Conservation (phyloP, 305 asterid genomes). For the Salvia sclarea region DNA sequence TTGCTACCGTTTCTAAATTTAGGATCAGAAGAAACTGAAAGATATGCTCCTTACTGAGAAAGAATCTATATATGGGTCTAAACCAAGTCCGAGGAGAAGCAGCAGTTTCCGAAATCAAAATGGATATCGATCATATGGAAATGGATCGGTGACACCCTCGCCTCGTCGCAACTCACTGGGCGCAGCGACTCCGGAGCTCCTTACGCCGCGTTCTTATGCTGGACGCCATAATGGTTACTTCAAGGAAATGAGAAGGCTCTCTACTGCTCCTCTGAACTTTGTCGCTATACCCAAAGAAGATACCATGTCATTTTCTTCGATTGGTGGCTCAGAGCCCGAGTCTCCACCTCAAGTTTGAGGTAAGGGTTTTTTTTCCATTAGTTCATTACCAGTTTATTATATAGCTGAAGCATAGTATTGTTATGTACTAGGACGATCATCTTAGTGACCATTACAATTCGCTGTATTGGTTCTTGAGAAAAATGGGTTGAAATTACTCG, state of each 20-base stretch:
- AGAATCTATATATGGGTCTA: constrained; percentile 83
- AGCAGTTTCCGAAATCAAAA: constrained; percentile 63
- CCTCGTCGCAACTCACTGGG: constrained; percentile 85
- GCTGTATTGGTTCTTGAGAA: not conserved
- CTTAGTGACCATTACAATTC: not conserved
- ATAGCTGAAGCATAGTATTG: not conserved
- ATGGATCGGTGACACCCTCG: constrained; percentile 84
- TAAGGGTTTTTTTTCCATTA: not conserved
- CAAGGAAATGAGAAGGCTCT: constrained; percentile 82
- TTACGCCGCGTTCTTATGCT: constrained; percentile 83
- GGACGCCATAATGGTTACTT: constrained; percentile 68
- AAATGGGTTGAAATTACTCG: constrained; percentile 1
- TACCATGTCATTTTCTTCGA: constrained; percentile 83
- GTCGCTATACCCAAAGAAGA: constrained; percentile 83
- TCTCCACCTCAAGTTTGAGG: constrained; percentile 75
- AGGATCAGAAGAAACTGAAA: constrained; percentile 92
- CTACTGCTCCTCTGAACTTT: constrained; percentile 74
- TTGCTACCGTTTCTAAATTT: constrained; percentile 19
- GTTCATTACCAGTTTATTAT: constrained; percentile 22
- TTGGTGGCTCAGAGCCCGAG: constrained; percentile 87
- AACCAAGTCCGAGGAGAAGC: constrained; percentile 87
- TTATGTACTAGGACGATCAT: not conserved
- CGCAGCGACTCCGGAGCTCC: constrained; percentile 58
- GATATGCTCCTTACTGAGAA: constrained; percentile 83
- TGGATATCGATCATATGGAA: constrained; percentile 58